Conservation (phyloP, 306 rosid genomes). For the Quercus variabilis region DNA sequence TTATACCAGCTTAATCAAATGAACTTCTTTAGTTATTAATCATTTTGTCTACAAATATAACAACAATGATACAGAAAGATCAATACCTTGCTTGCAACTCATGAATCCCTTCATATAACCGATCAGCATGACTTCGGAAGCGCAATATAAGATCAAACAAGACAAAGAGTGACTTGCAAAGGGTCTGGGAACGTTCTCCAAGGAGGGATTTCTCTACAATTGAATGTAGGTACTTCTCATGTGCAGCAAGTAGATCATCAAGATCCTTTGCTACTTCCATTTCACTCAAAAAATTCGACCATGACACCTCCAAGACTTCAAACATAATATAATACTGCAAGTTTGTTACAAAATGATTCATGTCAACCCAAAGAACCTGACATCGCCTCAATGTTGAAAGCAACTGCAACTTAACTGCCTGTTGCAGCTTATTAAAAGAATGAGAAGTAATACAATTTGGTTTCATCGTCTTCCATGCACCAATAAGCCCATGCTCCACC, state of each 20-base stretch:
- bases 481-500: constrained; percentile 93
- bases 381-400: constrained; percentile 91
- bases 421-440: constrained; percentile 70
- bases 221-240: constrained; percentile 83
- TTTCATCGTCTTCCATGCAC: constrained; percentile 96
- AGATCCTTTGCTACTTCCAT: constrained; percentile 95
- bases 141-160: constrained; percentile 87
- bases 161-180: constrained; percentile 75
- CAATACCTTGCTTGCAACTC: constrained; percentile 90
- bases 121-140: constrained; percentile 80
- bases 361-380: constrained; percentile 96
- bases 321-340: constrained; percentile 96
- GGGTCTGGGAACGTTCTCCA: constrained; percentile 83
- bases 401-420: constrained; percentile 64
- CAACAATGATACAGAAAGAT: constrained; percentile 4
- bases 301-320: constrained; percentile 93
- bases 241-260: constrained; percentile 92
- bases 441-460: constrained; percentile 88
- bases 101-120: constrained; percentile 83
- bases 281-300: constrained; percentile 79
- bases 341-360: constrained; percentile 95
- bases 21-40: not conserved
- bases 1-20: constrained; percentile 7
- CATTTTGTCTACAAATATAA: not conserved
- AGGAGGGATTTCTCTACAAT: constrained; percentile 92